Evolutionary conservation across 352 stramenopile genomes (phyloP).

Genomic region (Globisporangium orthogonon): DNA sequence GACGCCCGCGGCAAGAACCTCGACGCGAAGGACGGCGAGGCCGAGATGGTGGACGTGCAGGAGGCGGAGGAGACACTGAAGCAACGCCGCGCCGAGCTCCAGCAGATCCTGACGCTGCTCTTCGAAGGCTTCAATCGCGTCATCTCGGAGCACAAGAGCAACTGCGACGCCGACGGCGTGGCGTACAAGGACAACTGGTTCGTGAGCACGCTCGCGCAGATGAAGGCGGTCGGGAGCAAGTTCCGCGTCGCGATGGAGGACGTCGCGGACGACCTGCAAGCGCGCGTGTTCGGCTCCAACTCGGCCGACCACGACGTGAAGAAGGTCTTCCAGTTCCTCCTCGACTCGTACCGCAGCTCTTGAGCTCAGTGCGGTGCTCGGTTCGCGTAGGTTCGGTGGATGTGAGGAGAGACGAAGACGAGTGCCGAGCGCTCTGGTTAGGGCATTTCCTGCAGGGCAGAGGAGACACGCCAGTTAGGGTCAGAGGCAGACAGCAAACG

Average conservation of each 20-base stretch:
- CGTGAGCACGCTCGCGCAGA: slow-evolving; percentile 55
- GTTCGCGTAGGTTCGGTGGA: no score
- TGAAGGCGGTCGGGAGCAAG: slow-evolving; percentile 55
- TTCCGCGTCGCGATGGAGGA: slow-evolving; percentile 55
- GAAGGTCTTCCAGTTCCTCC: slow-evolving; percentile 69
- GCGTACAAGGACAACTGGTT: slow-evolving; percentile 83
- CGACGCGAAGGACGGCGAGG: slow-evolving; percentile 19
- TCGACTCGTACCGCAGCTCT: slow-evolving; percentile 58
- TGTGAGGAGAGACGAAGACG: no score
- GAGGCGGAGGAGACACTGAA: slow-evolving; percentile 33
- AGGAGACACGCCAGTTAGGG: no score
- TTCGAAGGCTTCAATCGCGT: slow-evolving; percentile 71
- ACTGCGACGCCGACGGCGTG: slow-evolving; percentile 65
- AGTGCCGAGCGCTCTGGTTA: no score
- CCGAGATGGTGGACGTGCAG: slow-evolving; percentile 43
- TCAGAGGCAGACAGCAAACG: no score
- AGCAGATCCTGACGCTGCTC: slow-evolving; percentile 41
- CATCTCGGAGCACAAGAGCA: slow-evolving; percentile 68
- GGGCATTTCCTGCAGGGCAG: no score
- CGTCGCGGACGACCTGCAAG: slow-evolving; percentile 41
- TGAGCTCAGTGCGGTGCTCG: no score
- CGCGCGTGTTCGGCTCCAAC: slow-evolving; percentile 43
- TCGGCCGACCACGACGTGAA: slow-evolving; percentile 59
- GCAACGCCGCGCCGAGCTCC: slow-evolving; percentile 38
- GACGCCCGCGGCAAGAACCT: slow-evolving; percentile 8